Percentiles rank a stretch among this genome's conserved stretches.
These are phyloP conservation scores for Eucalyptus leucophloia DNA, from an alignment of 345 rosid species.

Conservation along the genomic window DNA sequence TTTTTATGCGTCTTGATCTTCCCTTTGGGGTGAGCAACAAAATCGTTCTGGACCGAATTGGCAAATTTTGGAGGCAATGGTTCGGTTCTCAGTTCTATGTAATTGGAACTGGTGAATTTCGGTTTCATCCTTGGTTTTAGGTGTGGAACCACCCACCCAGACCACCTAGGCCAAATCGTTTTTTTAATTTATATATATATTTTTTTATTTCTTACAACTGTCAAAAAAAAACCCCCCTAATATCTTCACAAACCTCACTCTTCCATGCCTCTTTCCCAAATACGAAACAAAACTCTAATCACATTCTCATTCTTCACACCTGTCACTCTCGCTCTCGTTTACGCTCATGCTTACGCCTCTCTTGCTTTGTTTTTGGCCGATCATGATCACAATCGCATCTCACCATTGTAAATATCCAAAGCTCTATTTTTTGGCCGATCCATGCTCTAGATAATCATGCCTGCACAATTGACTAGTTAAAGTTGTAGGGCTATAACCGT, in stretches of 20 bases:
- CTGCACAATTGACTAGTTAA: not conserved
- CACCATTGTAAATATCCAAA: not conserved
- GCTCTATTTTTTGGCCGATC: not conserved
- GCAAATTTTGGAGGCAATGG: not conserved
- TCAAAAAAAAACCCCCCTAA: not conserved
- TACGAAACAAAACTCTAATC: not conserved
- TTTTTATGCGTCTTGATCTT: not conserved
- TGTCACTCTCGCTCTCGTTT: not conserved
- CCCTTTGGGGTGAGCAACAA: not conserved
- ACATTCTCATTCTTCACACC: not conserved
- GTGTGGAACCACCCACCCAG: not conserved
- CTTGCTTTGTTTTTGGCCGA: not conserved
- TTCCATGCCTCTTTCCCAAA: not conserved
- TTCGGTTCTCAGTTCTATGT: not conserved
- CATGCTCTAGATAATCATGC: not conserved
- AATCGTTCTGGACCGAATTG: rapidly evolving
- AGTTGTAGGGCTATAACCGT: not conserved
- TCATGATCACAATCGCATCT: not conserved
- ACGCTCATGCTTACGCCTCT: not conserved
- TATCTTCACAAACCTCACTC: not conserved
- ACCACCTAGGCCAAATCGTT: not conserved
- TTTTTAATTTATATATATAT: too few species aligned
- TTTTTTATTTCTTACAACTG: too few species aligned
- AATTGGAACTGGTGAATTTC: not conserved
- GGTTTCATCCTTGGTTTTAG: too few species aligned